A percentile compares a stretch with the other conserved stretches of the same genome.
Conservation (phyloP, 305 asterid genomes). For the Coffea humblotiana region DNA sequence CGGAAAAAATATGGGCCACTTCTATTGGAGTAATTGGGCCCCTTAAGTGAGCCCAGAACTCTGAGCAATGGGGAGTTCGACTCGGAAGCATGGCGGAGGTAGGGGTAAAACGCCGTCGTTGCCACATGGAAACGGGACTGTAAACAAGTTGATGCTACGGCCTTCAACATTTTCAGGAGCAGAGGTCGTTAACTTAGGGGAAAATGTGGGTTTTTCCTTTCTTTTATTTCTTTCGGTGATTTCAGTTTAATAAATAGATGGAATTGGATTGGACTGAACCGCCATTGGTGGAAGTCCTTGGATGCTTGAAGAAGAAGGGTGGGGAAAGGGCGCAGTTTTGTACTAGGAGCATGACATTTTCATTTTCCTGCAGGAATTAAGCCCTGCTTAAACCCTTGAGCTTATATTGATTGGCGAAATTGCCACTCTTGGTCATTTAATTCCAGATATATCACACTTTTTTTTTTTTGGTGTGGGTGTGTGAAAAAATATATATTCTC, state of each 20-base stretch:
- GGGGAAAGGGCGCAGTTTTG: not conserved
- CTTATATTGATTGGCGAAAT: not conserved
- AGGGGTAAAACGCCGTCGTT: constrained; percentile 37
- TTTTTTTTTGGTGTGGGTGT: not conserved
- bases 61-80: constrained; percentile 59
- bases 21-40: constrained; percentile 29
- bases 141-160: constrained; percentile 47
- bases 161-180: constrained; percentile 66
- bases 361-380: not conserved
- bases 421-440: not conserved
- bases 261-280: not conserved
- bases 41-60: constrained; percentile 34
- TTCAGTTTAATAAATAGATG: not conserved
- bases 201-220: not conserved
- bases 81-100: constrained; percentile 44
- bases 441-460: not conserved
- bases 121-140: constrained; percentile 38
- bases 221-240: not conserved
- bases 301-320: not conserved
- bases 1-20: constrained; percentile 36
- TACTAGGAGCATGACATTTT: not conserved
- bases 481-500: too few species aligned
- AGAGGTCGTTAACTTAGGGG: not conserved
- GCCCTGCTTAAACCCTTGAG: constrained; percentile 31
- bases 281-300: constrained; percentile 6